Evolutionary conservation across 2,329 filamentous ascomycete species (phyloP).

Genomic region (Hypoxylon sp.): DNA sequence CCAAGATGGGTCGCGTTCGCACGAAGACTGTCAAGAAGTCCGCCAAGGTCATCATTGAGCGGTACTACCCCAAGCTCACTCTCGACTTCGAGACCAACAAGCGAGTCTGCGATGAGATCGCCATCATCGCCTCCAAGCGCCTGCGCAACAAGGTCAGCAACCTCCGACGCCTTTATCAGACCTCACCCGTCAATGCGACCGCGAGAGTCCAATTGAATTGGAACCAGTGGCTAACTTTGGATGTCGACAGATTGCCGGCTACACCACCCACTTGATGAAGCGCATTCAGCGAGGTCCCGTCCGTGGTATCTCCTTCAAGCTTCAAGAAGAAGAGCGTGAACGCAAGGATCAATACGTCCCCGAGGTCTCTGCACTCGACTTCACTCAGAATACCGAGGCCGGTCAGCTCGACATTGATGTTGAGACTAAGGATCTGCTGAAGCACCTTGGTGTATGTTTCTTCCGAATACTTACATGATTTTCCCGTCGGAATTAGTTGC

Average conservation of each 20-base stretch:
- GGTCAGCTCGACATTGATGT: constrained; percentile 95
- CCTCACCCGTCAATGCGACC: neutral
- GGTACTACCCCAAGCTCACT: constrained; percentile 96
- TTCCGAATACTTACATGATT: neutral
- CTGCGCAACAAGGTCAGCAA: constrained; percentile 94
- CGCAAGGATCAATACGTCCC: constrained; percentile 99
- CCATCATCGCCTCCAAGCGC: constrained; percentile 98
- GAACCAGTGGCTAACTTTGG: constrained; percentile 26
- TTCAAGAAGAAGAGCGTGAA: constrained; percentile 99
- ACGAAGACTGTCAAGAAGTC: constrained; percentile 80
- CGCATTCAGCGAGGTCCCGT: constrained; percentile 99
- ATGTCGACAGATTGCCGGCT: constrained; percentile 84
- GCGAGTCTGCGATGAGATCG: constrained; percentile 99
- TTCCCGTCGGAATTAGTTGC: constrained; percentile 24
- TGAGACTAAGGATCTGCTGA: constrained; percentile 99
- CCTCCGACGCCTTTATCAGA: neutral
- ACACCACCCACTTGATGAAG: constrained; percentile 99
- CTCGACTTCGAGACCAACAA: constrained; percentile 99
- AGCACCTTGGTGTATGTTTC: constrained; percentile 94
- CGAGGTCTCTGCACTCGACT: constrained; percentile 98
- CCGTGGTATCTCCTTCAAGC: constrained; percentile 99
- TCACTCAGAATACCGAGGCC: constrained; percentile 92
- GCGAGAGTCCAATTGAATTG: constrained; percentile 13
- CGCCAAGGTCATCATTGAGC: constrained; percentile 99
- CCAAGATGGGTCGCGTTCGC: constrained; percentile 79